Evolutionary conservation across 306 rosid genomes (phyloP).

Genomic region (Dalbergia oliveri): DNA sequence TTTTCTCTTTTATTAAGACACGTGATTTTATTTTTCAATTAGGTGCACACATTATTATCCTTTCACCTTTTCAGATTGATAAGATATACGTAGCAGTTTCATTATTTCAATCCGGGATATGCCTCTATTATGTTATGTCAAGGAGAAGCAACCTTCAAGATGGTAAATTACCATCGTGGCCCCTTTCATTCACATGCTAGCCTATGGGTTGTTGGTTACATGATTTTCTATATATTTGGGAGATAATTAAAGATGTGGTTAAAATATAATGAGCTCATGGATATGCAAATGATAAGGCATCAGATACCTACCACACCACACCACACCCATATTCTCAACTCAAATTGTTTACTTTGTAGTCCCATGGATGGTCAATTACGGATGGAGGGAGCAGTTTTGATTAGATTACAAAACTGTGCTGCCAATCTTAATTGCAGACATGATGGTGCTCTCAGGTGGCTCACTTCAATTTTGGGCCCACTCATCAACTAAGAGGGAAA

Average conservation of each 20-base stretch:
- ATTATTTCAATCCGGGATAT: constrained; percentile 27
- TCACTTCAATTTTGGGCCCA: constrained; percentile 47
- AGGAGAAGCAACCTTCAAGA: constrained; percentile 22
- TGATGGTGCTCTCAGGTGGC: constrained; percentile 47
- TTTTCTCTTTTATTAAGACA: constrained; percentile 26
- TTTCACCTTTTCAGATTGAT: constrained; percentile 29
- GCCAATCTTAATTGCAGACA: constrained; percentile 42
- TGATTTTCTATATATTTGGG: constrained; percentile 18
- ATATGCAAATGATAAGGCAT: constrained; percentile 47
- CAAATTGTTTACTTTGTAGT: constrained; percentile 28
- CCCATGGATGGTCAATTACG: constrained; percentile 16
- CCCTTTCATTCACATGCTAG: constrained; percentile 37
- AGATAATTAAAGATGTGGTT: constrained; percentile 33
- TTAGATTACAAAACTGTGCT: constrained; percentile 25
- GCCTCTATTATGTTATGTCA: constrained; percentile 1
- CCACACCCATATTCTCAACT: not conserved
- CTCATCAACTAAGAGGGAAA: constrained; percentile 46
- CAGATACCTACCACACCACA: constrained; percentile 40
- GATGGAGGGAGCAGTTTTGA: constrained; percentile 47
- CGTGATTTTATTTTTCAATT: constrained; percentile 22
- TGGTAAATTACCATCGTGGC: constrained; percentile 16
- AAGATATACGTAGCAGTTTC: constrained; percentile 25
- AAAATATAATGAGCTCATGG: constrained; percentile 41
- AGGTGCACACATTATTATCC: constrained; percentile 37
- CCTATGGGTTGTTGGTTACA: constrained; percentile 41